A percentile compares a stretch with the other conserved stretches of the same genome.
phyloP scores from a whole-genome alignment of 2,329 filamentous ascomycete genomes.

The Karstenula rhodostoma region DNA sequence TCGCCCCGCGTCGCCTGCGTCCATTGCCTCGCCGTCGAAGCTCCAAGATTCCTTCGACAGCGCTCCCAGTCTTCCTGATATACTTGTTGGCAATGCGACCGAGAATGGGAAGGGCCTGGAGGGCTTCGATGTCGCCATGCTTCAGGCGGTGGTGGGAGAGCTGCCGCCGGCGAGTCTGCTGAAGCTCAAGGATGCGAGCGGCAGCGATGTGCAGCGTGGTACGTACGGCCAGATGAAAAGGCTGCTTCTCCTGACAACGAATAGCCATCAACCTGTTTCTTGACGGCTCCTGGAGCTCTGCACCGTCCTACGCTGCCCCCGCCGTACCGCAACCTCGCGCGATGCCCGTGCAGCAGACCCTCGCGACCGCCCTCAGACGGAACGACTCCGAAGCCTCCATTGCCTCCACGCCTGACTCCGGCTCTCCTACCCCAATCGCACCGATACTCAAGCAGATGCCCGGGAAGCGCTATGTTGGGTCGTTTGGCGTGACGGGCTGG shows the following conservation, averaged over 20 bases:
- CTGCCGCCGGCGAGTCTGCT: conserved; percentile 56
- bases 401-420: conserved; percentile 33
- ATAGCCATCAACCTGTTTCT: conserved; percentile 70
- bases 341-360: conserved; percentile 31
- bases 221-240: background rate
- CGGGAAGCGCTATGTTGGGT: conserved; percentile 79
- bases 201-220: conserved; percentile 63
- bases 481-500: conserved; percentile 92
- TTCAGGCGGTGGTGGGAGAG: conserved; percentile 66
- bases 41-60: conserved; percentile 20
- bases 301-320: conserved; percentile 22
- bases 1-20: conserved; percentile 37
- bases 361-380: conserved; percentile 33
- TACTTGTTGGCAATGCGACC: conserved; percentile 17
- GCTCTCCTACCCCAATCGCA: conserved; percentile 26
- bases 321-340: conserved; percentile 29
- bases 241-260: conserved; percentile 20
- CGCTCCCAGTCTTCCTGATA: conserved; percentile 10
- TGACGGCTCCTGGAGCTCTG: conserved; percentile 67
- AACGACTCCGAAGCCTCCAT: conserved; percentile 36
- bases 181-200: conserved; percentile 59
- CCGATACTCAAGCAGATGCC: conserved; percentile 57
- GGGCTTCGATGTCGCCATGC: conserved; percentile 63
- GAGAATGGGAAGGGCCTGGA: conserved; percentile 26
- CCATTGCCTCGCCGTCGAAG: conserved; percentile 39